phyloP scores from a whole-genome alignment of 2,329 filamentous ascomycete genomes.

The Sclerotinia borealis region DNA sequence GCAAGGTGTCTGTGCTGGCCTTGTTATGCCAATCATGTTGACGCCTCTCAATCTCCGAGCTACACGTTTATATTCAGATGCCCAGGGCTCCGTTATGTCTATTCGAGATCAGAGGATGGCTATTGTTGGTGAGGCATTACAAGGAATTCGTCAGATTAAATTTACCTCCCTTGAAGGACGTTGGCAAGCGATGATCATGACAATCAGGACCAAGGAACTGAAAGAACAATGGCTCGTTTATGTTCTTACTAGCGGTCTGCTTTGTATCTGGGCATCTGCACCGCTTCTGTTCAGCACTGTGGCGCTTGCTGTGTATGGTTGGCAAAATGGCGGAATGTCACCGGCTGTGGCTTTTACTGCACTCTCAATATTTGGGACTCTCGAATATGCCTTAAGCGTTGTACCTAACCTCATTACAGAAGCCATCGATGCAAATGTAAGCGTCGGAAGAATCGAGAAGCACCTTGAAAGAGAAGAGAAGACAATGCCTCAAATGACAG shows the following conservation, averaged over 20 bases:
- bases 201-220: slow-evolving; percentile 61
- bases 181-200: slow-evolving; percentile 65
- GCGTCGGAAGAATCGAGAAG: slow-evolving; percentile 62
- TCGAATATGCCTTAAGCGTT: slow-evolving; percentile 64
- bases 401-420: slow-evolving; percentile 69
- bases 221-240: slow-evolving; percentile 61
- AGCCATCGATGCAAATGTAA: slow-evolving; percentile 65
- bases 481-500: slow-evolving; percentile 45
- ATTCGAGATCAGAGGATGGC: slow-evolving; percentile 68
- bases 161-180: slow-evolving; percentile 70
- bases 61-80: slow-evolving; percentile 58
- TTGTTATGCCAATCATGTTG: too few relatives aligned
- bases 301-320: slow-evolving; percentile 62
- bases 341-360: slow-evolving; percentile 76
- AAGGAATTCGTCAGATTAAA: slow-evolving; percentile 79
- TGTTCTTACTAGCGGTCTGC: slow-evolving; percentile 24
- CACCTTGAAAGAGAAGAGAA: slow-evolving; percentile 65
- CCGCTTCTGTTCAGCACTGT: slow-evolving; percentile 68
- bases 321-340: slow-evolving; percentile 54
- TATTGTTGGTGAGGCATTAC: slow-evolving; percentile 67
- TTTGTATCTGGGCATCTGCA: slow-evolving; percentile 62
- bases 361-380: slow-evolving; percentile 63
- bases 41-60: too few relatives aligned
- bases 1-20: too few relatives aligned
- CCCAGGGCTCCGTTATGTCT: slow-evolving; percentile 68